Conservation (phyloP, 2,329 filamentous ascomycete genomes). For the Pseudocercospora eumusae region DNA sequence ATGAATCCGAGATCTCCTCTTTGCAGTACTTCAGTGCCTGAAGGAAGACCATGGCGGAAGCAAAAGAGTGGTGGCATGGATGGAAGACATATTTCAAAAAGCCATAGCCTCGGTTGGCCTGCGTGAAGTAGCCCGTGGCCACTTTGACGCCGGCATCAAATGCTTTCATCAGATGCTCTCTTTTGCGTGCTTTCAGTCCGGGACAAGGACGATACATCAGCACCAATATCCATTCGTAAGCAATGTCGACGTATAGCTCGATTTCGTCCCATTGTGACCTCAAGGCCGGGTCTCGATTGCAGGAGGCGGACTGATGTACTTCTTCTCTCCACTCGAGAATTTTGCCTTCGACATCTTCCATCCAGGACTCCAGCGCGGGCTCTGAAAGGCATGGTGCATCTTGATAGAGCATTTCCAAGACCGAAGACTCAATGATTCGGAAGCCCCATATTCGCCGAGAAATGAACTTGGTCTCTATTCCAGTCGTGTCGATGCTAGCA, state of each 20-base stretch:
- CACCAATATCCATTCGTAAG: constrained; percentile 6
- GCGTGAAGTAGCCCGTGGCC: constrained; percentile 5
- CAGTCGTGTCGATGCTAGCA: background rate
- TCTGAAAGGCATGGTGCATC: background rate
- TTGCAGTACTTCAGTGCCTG: constrained; percentile 13
- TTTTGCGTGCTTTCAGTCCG: background rate
- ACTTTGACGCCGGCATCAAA: constrained; percentile 3
- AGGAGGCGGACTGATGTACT: background rate
- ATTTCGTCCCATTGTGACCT: constrained; percentile 12
- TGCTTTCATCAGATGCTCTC: constrained; percentile 7
- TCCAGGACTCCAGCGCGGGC: background rate
- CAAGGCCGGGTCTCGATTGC: background rate
- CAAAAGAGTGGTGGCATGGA: constrained; percentile 10
- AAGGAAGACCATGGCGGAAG: constrained; percentile 10
- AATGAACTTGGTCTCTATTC: background rate
- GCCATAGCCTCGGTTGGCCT: constrained; percentile 3
- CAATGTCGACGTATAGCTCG: constrained; percentile 8
- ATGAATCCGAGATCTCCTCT: background rate
- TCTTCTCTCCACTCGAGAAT: constrained; percentile 2
- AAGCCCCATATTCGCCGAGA: constrained; percentile 5
- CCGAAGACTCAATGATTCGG: background rate
- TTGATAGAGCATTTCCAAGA: constrained; percentile 7
- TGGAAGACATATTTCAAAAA: constrained; percentile 14
- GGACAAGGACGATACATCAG: constrained; percentile 10
- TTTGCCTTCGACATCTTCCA: background rate